phyloP scores from a whole-genome alignment of 345 rosid species.

The Pistacia integerrima region DNA sequence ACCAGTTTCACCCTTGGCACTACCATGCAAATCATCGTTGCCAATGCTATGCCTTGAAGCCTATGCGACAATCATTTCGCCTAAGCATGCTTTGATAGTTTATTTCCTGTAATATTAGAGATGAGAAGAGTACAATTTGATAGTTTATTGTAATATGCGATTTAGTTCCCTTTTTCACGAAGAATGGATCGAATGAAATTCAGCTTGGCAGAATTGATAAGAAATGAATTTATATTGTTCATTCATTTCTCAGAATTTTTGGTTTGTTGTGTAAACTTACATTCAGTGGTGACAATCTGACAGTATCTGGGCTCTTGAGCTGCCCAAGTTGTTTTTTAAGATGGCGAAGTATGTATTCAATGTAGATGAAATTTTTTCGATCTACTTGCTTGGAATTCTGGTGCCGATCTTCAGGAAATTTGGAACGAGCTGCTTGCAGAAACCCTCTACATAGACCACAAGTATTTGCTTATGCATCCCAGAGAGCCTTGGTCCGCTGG shows the following conservation, averaged over 20 bases:
- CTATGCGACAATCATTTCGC: no score
- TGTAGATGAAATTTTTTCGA: constrained; percentile 72
- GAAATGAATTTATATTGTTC: constrained; percentile 12
- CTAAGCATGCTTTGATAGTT: no score
- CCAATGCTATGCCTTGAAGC: no score
- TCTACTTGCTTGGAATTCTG: constrained; percentile 63
- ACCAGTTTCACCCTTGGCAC: no score
- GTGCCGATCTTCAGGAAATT: constrained; percentile 53
- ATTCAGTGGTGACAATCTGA: constrained; percentile 49
- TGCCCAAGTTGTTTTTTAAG: constrained; percentile 83
- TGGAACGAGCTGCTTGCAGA: constrained; percentile 75
- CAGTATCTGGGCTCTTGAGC: constrained; percentile 61
- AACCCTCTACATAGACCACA: constrained; percentile 73
- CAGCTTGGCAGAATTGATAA: neutral
- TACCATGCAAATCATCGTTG: no score
- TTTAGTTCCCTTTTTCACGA: neutral
- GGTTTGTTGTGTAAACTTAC: constrained; percentile 27
- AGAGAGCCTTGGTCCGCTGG: constrained; percentile 48
- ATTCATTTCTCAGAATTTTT: constrained; percentile 11
- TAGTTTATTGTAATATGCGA: no score
- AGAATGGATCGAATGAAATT: neutral
- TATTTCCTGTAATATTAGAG: no score
- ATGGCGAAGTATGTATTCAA: constrained; percentile 77
- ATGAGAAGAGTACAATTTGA: no score
- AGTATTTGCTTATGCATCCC: constrained; percentile 92